Base-by-base conservation (phyloP, 1,284 basidiomycete genomes). In the Cryptococcus hybrid region DNA sequence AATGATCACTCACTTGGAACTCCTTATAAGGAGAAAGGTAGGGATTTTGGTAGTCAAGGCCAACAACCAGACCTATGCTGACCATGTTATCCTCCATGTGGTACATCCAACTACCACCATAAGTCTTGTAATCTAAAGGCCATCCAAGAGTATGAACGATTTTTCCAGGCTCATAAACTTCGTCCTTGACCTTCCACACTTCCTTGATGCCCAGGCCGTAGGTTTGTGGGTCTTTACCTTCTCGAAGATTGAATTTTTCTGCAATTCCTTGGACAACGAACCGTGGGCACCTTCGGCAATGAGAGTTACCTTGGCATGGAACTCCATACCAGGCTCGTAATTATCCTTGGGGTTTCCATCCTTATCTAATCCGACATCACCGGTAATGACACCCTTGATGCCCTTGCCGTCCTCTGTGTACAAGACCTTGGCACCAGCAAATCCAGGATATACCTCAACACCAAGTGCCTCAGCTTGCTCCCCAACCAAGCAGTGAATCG, bases 121-220 rank as follows among this genome's bases (percentile, higher is more conserved):
- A 99, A 0, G 92, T 95, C 57, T 86, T 79, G 64, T 81, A 84
- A 70, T 89, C 85, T 56, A 98, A 79, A 0, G 96, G 95, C 90
- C 90, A 98, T 8, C 96, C 95, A 68, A 99, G 82, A 3, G 92
- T 93, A 78, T 99, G 95, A 7, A 93, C 84, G 15, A 97, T 87
- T 69, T 91, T 85, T 15, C 96, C 95, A 0, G 92, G 85, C 57
- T 85, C 76, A 77, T 96, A 85, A 65, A 88, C 85, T 62, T 84
- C 84, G 24, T 86, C 84, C 61, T 86, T 86, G 13, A 99, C 87
- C 52, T 89, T 85, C 96, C 95, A 99, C 3, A 99, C 93, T 78
- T 99, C 95, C 82, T 99, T 99, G 67, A 99, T 81, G 7, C 96
- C 95, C 57, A 99, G 86, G 0, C 90, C 95, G 71, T 98, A 99